A percentile compares a stretch with the other conserved stretches of the same genome.
These are phyloP conservation scores for Papiliotrema flavescens DNA, from an alignment of 1,284 basidiomycete species.

Conservation along the genomic window DNA sequence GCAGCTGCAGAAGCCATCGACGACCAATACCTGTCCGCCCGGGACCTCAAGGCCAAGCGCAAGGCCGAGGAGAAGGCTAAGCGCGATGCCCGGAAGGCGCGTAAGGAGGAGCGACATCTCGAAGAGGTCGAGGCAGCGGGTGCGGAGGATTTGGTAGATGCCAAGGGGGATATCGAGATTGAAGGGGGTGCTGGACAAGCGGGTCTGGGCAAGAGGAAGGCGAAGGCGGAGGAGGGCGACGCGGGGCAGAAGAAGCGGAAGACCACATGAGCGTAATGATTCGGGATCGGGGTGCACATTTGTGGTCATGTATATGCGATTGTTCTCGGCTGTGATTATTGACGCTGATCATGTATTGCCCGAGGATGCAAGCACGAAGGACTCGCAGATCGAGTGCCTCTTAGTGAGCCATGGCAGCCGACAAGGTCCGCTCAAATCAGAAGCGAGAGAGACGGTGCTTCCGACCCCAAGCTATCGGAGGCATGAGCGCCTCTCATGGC, in stretches of 20 bases:
- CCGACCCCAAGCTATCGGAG: too few relatives aligned
- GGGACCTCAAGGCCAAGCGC: constrained; percentile 39
- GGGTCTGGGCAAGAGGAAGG: constrained; percentile 2
- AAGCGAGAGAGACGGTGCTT: too few relatives aligned
- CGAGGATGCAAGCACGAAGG: too few relatives aligned
- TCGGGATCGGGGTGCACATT: too few relatives aligned
- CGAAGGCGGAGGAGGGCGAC: background rate
- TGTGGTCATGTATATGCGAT: too few relatives aligned
- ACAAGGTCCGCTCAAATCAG: too few relatives aligned
- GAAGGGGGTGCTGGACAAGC: background rate
- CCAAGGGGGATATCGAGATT: background rate
- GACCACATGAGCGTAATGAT: constrained; percentile 16
- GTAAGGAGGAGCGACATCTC: constrained; percentile 28
- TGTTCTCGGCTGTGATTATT: too few relatives aligned
- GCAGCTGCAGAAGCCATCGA: constrained; percentile 24
- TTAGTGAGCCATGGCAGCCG: too few relatives aligned
- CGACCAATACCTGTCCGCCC: constrained; percentile 23
- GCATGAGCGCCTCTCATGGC: too few relatives aligned
- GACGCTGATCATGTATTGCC: too few relatives aligned
- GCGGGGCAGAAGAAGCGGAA: constrained; percentile 24
- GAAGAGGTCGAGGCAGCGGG: constrained; percentile 18
- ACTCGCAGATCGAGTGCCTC: too few relatives aligned
- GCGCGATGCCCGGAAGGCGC: constrained; percentile 39
- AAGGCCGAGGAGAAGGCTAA: constrained; percentile 43
- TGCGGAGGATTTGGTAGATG: constrained; percentile 15